Conservation (phyloP, 139 green algal genomes). For the Pleodorina starrii region DNA sequence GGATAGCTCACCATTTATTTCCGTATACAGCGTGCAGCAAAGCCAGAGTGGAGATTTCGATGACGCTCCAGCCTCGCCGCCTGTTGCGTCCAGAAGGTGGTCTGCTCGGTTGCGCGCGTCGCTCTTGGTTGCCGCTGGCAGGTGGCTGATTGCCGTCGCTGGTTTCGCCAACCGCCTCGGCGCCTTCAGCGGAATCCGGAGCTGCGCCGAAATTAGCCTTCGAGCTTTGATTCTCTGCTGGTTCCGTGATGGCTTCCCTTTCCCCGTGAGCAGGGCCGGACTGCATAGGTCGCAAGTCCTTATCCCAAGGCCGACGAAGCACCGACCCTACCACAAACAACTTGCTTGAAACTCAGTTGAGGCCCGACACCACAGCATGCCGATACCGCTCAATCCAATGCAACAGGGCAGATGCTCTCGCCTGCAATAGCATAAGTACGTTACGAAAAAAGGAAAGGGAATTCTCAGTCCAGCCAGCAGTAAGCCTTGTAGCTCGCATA, state of each 20-base stretch:
- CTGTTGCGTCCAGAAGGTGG: neutral
- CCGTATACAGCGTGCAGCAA: neutral
- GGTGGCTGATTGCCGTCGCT: neutral
- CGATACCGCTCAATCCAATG: too few species aligned
- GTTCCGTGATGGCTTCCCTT: neutral
- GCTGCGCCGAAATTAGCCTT: neutral
- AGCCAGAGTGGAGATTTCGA: conserved; percentile 5
- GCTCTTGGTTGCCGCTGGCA: neutral
- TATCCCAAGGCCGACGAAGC: neutral
- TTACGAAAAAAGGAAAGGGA: too few species aligned
- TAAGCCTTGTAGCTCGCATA: too few species aligned
- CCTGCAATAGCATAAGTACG: too few species aligned
- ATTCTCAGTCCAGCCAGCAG: too few species aligned
- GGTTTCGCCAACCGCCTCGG: neutral
- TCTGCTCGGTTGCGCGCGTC: neutral
- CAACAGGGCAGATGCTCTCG: too few species aligned
- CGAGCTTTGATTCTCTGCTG: neutral
- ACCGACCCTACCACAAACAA: neutral
- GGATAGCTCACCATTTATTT: neutral
- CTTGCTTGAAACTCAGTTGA: too few species aligned
- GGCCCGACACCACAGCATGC: too few species aligned
- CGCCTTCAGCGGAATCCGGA: neutral
- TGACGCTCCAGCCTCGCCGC: neutral
- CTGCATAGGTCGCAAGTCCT: neutral
- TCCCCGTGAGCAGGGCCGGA: neutral